A percentile compares a stretch with the other conserved stretches of the same genome.
Conservation (phyloP, 2,329 filamentous ascomycete species). For the Scedosporium boydii region DNA sequence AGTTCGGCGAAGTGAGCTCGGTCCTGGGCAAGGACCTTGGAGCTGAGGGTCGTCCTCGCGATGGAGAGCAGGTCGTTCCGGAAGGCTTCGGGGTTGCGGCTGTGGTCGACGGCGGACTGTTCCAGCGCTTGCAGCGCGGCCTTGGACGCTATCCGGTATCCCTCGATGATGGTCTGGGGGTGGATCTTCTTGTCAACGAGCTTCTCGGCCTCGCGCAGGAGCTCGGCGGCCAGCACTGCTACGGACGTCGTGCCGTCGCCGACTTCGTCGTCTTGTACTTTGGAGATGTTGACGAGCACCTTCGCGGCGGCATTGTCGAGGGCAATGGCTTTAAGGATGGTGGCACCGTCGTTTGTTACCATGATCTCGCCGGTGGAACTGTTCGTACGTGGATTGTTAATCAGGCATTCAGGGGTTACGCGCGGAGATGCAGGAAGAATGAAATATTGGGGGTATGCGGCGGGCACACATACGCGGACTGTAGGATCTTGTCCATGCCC, state of each 20-base stretch:
- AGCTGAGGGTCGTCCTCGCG: conserved; percentile 90
- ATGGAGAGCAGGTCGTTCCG: conserved; percentile 83
- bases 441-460: too few relatives aligned
- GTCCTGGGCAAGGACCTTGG: conserved; percentile 92
- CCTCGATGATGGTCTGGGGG: conserved; percentile 98
- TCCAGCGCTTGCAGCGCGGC: conserved; percentile 80
- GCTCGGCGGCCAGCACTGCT: conserved; percentile 85
- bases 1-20: conserved; percentile 83
- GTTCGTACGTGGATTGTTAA: conserved; percentile 8
- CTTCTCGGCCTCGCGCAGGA: conserved; percentile 93
- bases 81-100: conserved; percentile 73
- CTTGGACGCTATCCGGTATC: conserved; percentile 91
- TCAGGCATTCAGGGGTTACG: conserved; percentile 9
- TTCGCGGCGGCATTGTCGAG: conserved; percentile 98
- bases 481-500: conserved; percentile 98
- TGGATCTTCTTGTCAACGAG: conserved; percentile 98
- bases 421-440: conserved; percentile 11
- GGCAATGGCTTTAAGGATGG: conserved; percentile 95
- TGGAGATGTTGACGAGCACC: conserved; percentile 97
- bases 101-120: conserved; percentile 80
- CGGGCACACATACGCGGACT: conserved; percentile 88
- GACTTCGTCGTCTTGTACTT: conserved; percentile 98
- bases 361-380: conserved; percentile 94
- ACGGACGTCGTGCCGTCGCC: conserved; percentile 98
- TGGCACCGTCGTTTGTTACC: conserved; percentile 98